phyloP scores from a whole-genome alignment of 305 asterid genomes.

The Fraxinus angustifolia region DNA sequence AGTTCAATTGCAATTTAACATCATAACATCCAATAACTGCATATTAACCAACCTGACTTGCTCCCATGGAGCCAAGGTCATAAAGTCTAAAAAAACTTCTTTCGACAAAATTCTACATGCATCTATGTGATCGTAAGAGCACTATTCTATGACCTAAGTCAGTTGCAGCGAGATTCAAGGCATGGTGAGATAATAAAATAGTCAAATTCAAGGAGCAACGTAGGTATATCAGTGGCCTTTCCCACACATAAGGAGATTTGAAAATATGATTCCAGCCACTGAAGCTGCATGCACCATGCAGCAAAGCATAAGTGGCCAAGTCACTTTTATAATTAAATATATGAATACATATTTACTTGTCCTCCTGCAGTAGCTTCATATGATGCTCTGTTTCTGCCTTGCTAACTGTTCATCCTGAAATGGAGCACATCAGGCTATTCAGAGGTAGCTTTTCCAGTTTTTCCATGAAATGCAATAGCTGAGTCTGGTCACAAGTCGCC shows the following conservation, averaged over 20 bases:
- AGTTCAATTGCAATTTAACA: not conserved
- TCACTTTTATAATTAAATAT: constrained; percentile 1
- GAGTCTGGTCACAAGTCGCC: constrained; percentile 49
- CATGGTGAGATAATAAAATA: constrained; percentile 10
- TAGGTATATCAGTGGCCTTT: not conserved
- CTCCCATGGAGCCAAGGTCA: not conserved
- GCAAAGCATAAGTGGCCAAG: not conserved
- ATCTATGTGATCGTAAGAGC: not conserved
- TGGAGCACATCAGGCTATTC: constrained; percentile 36
- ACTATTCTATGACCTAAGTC: not conserved
- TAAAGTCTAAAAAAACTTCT: not conserved
- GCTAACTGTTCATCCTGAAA: constrained; percentile 64
- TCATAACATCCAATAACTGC: not conserved
- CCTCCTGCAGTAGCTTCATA: constrained; percentile 71
- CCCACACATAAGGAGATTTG: constrained; percentile 21
- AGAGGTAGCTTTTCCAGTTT: constrained; percentile 46
- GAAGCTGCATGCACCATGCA: constrained; percentile 4
- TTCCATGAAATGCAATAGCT: constrained; percentile 58
- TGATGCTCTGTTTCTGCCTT: constrained; percentile 70
- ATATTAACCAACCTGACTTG: not conserved
- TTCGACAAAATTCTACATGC: not conserved
- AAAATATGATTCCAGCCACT: constrained; percentile 11
- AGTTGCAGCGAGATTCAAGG: constrained; percentile 6
- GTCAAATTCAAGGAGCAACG: constrained; percentile 6
- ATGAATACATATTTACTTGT: constrained; percentile 48